A percentile compares a stretch with the other conserved stretches of the same genome.
Evolutionary conservation across 2,329 filamentous ascomycete genomes (phyloP).

Genomic region (Zarea fungicola): DNA sequence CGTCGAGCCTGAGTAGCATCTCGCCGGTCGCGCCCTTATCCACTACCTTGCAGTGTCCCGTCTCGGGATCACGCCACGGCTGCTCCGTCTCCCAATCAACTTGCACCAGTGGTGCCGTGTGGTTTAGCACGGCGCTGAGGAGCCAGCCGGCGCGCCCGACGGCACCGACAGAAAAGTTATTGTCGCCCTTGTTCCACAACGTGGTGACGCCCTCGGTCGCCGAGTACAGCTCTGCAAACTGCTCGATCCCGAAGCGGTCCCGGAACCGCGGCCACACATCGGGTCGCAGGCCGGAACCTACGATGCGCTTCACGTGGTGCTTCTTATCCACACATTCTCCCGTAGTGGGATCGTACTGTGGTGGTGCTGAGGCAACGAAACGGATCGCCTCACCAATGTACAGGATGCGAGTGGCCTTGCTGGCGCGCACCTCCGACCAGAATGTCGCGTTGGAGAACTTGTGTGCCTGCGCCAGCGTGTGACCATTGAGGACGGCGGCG

Average conservation of each 20-base stretch:
- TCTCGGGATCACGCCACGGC: slow-evolving; percentile 61
- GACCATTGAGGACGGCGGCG: slow-evolving; percentile 53
- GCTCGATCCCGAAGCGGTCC: slow-evolving; percentile 69
- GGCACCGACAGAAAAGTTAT: slow-evolving; percentile 69
- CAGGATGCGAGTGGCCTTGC: slow-evolving; percentile 69
- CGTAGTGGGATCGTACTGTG: slow-evolving; percentile 55
- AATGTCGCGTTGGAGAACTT: slow-evolving; percentile 75
- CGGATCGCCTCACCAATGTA: slow-evolving; percentile 86
- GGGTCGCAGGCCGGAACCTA: slow-evolving; percentile 80
- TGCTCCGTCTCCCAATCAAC: slow-evolving; percentile 67
- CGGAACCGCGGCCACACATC: slow-evolving; percentile 85
- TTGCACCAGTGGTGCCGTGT: slow-evolving; percentile 53
- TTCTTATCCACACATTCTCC: slow-evolving; percentile 65
- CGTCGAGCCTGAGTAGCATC: slow-evolving; percentile 65
- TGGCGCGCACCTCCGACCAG: slow-evolving; percentile 71
- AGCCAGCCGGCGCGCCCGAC: slow-evolving; percentile 69
- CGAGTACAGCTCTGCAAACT: slow-evolving; percentile 75
- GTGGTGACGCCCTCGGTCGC: slow-evolving; percentile 67
- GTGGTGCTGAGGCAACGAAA: slow-evolving; percentile 67
- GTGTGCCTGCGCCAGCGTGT: slow-evolving; percentile 65
- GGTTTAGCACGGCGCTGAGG: slow-evolving; percentile 48
- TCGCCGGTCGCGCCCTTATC: slow-evolving; percentile 64
- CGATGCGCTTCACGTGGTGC: slow-evolving; percentile 66
- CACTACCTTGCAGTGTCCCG: slow-evolving; percentile 63
- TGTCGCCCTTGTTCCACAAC: slow-evolving; percentile 67